These are phyloP conservation scores for Zymoseptoria tritici DNA, from an alignment of 2,329 filamentous ascomycete genomes.

Conservation along the genomic window DNA sequence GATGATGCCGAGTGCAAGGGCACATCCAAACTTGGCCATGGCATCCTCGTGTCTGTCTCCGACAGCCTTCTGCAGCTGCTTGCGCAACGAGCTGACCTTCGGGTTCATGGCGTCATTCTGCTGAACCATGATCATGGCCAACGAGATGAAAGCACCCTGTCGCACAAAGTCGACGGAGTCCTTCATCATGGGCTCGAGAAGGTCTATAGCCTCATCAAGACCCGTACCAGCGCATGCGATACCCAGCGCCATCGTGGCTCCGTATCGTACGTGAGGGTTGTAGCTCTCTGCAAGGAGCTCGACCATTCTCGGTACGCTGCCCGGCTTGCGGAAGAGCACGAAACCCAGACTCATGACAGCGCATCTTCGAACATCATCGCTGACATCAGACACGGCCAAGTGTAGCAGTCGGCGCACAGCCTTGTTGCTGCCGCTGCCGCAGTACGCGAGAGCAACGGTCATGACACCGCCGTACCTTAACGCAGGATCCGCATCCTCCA, in stretches of 20 bases:
- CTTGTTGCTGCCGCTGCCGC: conserved; percentile 96
- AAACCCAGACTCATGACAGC: conserved; percentile 98
- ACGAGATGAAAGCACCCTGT: conserved; percentile 86
- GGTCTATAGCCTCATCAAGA: conserved; percentile 88
- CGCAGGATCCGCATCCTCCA: conserved; percentile 88
- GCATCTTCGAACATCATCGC: conserved; percentile 90
- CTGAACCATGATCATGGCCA: conserved; percentile 98
- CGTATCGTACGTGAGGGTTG: conserved; percentile 96
- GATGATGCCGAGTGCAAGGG: conserved; percentile 90
- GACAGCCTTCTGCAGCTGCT: conserved; percentile 89
- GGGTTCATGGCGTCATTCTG: conserved; percentile 99
- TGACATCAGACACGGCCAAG: conserved; percentile 94
- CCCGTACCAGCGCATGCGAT: conserved; percentile 97
- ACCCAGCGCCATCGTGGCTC: conserved; percentile 94
- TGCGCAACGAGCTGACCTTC: conserved; percentile 83
- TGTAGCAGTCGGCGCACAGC: conserved; percentile 93
- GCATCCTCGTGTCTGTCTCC: conserved; percentile 95
- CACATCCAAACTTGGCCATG: conserved; percentile 97
- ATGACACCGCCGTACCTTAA: conserved; percentile 96
- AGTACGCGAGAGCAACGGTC: conserved; percentile 96
- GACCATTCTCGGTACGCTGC: conserved; percentile 96
- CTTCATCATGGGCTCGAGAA: conserved; percentile 98
- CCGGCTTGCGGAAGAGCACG: conserved; percentile 95
- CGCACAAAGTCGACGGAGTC: conserved; percentile 97
- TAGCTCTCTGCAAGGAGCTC: conserved; percentile 97